Evolutionary conservation across 2,329 filamentous ascomycete genomes (phyloP).

Genomic region (Falciphora oryzae): DNA sequence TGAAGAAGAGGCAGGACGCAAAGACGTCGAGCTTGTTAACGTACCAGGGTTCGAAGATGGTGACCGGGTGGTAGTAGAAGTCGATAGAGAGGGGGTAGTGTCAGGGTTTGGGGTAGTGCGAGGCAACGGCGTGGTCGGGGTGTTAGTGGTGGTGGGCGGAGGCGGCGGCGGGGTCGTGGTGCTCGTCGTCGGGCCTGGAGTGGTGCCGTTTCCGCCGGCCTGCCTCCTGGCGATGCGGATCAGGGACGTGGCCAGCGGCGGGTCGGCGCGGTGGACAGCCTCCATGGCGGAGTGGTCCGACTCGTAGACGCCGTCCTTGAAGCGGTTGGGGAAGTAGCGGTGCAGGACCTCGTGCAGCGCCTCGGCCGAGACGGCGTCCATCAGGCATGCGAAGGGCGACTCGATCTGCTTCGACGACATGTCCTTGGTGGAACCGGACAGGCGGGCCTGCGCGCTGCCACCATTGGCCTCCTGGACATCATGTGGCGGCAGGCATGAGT

Average conservation of each 20-base stretch:
- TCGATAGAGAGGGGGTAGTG: conserved; percentile 20
- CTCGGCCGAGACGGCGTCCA: conserved; percentile 20
- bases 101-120: conserved; percentile 18
- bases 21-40: conserved; percentile 21
- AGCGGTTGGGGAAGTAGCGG: conserved; percentile 54
- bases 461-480: background rate
- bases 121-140: conserved; percentile 19
- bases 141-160: conserved; percentile 15
- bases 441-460: background rate
- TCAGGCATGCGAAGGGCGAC: conserved; percentile 16
- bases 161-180: conserved; percentile 16
- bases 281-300: conserved; percentile 59
- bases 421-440: background rate
- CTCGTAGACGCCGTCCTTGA: conserved; percentile 62
- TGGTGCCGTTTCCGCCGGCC: conserved; percentile 28
- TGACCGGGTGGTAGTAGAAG: conserved; percentile 19
- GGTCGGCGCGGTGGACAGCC: conserved; percentile 54
- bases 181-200: conserved; percentile 17
- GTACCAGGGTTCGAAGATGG: conserved; percentile 20
- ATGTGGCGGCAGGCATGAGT: background rate
- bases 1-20: conserved; percentile 15
- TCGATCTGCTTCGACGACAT: background rate
- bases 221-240: conserved; percentile 61
- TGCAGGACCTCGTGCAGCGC: conserved; percentile 62
- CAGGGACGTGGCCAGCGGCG: conserved; percentile 55